Base-by-base conservation (phyloP, 495 filamentous ascomycete species). In the Emericellopsis terricola region DNA sequence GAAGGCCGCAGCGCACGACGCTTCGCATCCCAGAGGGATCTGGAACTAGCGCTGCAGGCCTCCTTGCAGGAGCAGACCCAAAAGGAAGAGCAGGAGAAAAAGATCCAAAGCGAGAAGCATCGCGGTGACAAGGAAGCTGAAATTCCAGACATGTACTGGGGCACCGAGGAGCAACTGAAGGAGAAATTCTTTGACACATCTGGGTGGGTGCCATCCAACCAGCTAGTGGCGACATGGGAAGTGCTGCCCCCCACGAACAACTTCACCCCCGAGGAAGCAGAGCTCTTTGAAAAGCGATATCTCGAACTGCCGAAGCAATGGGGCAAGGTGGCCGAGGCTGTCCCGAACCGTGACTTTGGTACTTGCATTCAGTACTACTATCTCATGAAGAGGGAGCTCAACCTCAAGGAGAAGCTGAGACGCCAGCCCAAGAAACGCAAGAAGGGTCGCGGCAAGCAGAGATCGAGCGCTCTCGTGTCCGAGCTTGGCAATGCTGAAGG, bases 291-390 rank as follows among this genome's bases (percentile, higher is more conserved):
- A 14, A 73, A 79, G 42, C 65, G 71, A 2, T 94, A 86, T 45
- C 69, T 83, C 40, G 71, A 78, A 24, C 62, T 66, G 38, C 86
- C 87, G 0, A 97, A 97, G 66, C 79, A 82, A 50, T 97, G 83
- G 78, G 79, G 82, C 30, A 79, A 78, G 47, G 85, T 97, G 36
- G 81, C 87, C 2, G 73, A 78, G 16, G 62, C 66, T 15, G 50
- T 94, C 9, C 65, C 73, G 8, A 62, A 68, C 15, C 75, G 86
- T 13, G 74, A 77, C 42, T 89, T 78, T 55, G 73, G 79, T 42
- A 73, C 85, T 31, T 91, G 81, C 49, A 94, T 97, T 42, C 65
- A 83, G 42, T 91, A 96, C 51, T 96, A 97, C 51, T 97, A 97
- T 52, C 69, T 85, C 41, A 93, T 79, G 37, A 97, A 97, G 53